Percentiles rank a stretch among this genome's conserved stretches.
Evolutionary conservation across 768 basidiomycete species (phyloP).

Genomic region (Crepidotus variabilis): DNA sequence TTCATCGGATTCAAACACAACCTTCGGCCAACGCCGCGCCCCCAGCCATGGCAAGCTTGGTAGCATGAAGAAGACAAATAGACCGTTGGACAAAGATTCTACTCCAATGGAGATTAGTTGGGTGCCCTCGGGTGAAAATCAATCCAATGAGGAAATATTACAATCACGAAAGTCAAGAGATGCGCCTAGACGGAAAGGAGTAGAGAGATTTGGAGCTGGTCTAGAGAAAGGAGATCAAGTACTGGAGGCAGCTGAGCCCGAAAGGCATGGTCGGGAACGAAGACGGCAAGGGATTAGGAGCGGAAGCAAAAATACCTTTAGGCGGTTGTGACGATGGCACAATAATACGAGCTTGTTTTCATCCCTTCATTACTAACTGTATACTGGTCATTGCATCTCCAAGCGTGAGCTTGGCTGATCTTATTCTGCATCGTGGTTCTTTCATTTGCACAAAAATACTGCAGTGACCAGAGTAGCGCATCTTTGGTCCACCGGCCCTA

Average conservation of each 20-base stretch:
- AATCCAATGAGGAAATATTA: conserved; percentile 27
- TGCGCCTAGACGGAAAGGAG: conserved; percentile 46
- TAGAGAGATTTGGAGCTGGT: conserved; percentile 82
- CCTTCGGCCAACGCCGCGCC: conserved; percentile 69
- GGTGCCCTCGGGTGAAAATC: conserved; percentile 53
- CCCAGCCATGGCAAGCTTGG: conserved; percentile 13
- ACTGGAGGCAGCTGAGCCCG: conserved; percentile 55
- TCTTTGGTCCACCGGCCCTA: background rate
- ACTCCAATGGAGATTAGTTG: conserved; percentile 85
- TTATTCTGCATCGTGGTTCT: background rate
- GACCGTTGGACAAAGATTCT: conserved; percentile 32
- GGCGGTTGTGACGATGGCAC: conserved; percentile 21
- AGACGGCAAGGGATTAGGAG: conserved; percentile 79
- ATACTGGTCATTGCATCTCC: too few species aligned
- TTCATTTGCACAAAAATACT: background rate
- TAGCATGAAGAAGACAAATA: background rate
- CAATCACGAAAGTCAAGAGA: conserved; percentile 18
- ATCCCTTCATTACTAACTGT: too few species aligned
- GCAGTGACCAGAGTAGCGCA: background rate
- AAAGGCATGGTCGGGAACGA: conserved; percentile 74
- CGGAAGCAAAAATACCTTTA: conserved; percentile 86
- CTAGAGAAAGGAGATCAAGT: conserved; percentile 75
- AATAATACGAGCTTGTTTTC: background rate
- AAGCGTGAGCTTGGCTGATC: background rate
- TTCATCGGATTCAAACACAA: conserved; percentile 44